Percentiles rank a stretch among this genome's conserved stretches.
Conservation (phyloP, 1,284 basidiomycete species). For the Malassezia cuniculi region DNA sequence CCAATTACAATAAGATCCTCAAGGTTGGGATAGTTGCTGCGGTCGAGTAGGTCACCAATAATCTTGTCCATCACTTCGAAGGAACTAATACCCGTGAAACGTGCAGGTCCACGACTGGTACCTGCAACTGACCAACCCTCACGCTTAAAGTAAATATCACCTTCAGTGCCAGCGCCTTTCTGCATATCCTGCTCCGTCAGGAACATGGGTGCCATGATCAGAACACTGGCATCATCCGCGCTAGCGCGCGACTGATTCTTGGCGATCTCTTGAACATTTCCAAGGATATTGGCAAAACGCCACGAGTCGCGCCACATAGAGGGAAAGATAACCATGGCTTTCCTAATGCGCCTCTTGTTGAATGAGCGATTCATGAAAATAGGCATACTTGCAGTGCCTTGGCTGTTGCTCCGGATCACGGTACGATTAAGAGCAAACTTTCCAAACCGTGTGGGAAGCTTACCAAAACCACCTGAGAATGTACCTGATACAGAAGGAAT, state of each 20-base stretch:
- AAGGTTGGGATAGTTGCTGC: conserved; percentile 26
- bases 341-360: conserved; percentile 15
- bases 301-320: conserved; percentile 30
- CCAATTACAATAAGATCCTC: conserved; percentile 30
- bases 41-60: conserved; percentile 27
- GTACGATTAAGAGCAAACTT: no score
- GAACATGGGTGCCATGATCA: conserved; percentile 29
- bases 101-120: conserved; percentile 20
- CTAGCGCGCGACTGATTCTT: conserved; percentile 24
- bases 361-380: no score
- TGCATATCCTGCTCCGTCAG: conserved; percentile 18
- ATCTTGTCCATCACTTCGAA: conserved; percentile 31
- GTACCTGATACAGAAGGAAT: no score
- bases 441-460: no score
- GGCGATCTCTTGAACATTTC: conserved; percentile 26
- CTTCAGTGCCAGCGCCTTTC: conserved; percentile 23
- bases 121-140: conserved; percentile 22
- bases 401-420: no score
- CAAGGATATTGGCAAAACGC: conserved; percentile 34
- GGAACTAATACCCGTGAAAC: conserved; percentile 14
- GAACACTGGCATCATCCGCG: conserved; percentile 16
- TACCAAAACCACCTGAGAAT: no score
- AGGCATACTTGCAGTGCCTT: no score
- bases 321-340: conserved; percentile 28
- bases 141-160: conserved; percentile 21